Base-by-base conservation (phyloP, 139 green algal species). In the Eudorina sp. region DNA sequence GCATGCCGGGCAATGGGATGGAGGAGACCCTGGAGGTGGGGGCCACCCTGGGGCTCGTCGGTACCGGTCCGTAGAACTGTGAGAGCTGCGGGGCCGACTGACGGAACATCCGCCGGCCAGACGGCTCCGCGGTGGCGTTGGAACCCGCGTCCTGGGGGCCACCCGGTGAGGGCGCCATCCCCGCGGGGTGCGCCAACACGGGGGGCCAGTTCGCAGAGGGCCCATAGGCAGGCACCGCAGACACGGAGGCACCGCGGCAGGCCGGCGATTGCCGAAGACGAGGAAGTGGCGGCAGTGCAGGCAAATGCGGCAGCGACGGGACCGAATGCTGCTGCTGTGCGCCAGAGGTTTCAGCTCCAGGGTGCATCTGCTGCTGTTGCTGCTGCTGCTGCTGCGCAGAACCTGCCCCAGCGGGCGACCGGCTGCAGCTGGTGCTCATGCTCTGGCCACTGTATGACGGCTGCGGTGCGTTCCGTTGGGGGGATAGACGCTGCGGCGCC, bases 21-120 rank as follows among this genome's bases (percentile, higher is more conserved):
- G 38, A 58, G 21, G 55, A 19, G 48, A 55, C 48, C 11, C 48
- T 13, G 48, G 48, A 9, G 48, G 48, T 55, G 48, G 48, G 48
- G 48, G 11, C 48, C 48, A 13, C 48, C 48, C 23, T 23, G 29
- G 27, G 27, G 55, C 55, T 25, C 3, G 4, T 66, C 5, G 8
- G 29, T 4, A 66, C 23, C 55, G 55, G 55, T 25, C 55, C 55
- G 3, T 34, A 66, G 7, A 66, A 4, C 29, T 72, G 66, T 13
- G 55, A 74, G 27, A 85, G 55, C 58, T 86, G 34, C 31, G 80
- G 60, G 18, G 80, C 80, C 18, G 41, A 77, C n/a, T 45, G 29
- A 3, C 80, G 80, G 80, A 76, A 86, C 62, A 75, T 41, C n/a
- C 29, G 60, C 5, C 62, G 80, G 3, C 55, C 41, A 31, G 31